phyloP scores from a whole-genome alignment of 305 asterid species.

The Coffea humblotiana region DNA sequence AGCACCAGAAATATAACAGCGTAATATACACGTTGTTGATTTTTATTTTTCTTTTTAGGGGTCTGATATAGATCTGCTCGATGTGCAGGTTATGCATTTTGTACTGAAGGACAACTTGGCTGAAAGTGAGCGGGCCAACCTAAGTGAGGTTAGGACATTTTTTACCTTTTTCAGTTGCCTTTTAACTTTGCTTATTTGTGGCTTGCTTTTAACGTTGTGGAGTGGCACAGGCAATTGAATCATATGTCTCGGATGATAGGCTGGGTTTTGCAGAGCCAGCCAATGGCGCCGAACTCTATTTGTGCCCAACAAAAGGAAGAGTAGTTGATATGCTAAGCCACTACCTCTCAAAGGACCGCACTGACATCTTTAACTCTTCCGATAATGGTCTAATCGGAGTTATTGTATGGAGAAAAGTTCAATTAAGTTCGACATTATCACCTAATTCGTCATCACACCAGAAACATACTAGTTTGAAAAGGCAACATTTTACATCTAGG shows the following conservation, averaged over 20 bases:
- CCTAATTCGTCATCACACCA: slow-evolving; percentile 77
- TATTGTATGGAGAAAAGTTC: slow-evolving; percentile 95
- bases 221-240: slow-evolving; percentile 59
- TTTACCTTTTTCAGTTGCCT: no score
- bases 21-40: background rate
- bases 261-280: slow-evolving; percentile 87
- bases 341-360: slow-evolving; percentile 47
- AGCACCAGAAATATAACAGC: background rate
- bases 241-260: slow-evolving; percentile 71
- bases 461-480: slow-evolving; percentile 55
- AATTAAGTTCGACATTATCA: slow-evolving; percentile 63
- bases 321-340: slow-evolving; percentile 56
- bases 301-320: slow-evolving; percentile 66
- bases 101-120: slow-evolving; percentile 59
- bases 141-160: slow-evolving; percentile 58
- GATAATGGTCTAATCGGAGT: slow-evolving; percentile 83
- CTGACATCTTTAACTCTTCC: slow-evolving; percentile 38
- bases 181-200: background rate
- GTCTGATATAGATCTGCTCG: background rate
- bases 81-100: slow-evolving; percentile 79
- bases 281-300: slow-evolving; percentile 76
- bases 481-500: slow-evolving; percentile 52
- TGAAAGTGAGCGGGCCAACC: slow-evolving; percentile 43
- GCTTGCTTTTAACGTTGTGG: background rate
- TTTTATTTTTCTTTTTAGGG: background rate